Evolutionary conservation across 2,329 filamentous ascomycete genomes (phyloP).

Genomic region (Stagonosporopsis rhizophila): DNA sequence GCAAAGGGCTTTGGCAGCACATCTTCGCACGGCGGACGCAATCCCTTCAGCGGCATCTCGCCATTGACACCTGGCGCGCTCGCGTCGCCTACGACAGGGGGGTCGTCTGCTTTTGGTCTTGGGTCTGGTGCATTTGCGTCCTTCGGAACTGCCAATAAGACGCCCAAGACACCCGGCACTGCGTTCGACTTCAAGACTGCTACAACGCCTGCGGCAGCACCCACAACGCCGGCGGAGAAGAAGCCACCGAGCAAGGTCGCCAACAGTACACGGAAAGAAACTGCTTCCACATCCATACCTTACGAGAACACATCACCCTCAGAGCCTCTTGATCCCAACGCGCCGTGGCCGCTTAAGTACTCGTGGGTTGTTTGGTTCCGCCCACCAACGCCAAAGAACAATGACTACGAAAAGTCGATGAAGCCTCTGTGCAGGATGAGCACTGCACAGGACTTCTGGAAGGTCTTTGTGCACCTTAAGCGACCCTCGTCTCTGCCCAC

Average conservation of each 20-base stretch:
- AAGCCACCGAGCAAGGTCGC: constrained; percentile 50
- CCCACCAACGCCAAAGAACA: constrained; percentile 94
- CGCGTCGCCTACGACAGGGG: constrained; percentile 76
- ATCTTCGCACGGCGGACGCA: constrained; percentile 76
- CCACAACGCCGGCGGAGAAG: constrained; percentile 69
- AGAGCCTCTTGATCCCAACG: constrained; percentile 47
- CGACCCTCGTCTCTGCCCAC: constrained; percentile 85
- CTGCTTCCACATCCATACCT: constrained; percentile 34
- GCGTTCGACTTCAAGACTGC: constrained; percentile 78
- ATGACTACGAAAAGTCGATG: constrained; percentile 97
- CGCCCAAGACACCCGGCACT: constrained; percentile 82
- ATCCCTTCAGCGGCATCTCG: constrained; percentile 79
- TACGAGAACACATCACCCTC: constrained; percentile 49
- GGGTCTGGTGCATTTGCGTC: constrained; percentile 96
- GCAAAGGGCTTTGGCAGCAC: constrained; percentile 78
- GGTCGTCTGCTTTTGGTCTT: constrained; percentile 89
- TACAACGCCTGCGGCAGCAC: constrained; percentile 52
- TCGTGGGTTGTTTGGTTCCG: constrained; percentile 98
- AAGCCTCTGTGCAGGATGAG: constrained; percentile 82
- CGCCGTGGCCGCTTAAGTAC: constrained; percentile 71
- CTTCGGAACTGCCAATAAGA: constrained; percentile 83
- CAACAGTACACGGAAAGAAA: constrained; percentile 47
- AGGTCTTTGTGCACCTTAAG: constrained; percentile 87
- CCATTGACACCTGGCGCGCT: constrained; percentile 70
- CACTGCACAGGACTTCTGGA: constrained; percentile 90